Conservation (phyloP, 768 basidiomycete genomes). For the Serendipita sp. region DNA sequence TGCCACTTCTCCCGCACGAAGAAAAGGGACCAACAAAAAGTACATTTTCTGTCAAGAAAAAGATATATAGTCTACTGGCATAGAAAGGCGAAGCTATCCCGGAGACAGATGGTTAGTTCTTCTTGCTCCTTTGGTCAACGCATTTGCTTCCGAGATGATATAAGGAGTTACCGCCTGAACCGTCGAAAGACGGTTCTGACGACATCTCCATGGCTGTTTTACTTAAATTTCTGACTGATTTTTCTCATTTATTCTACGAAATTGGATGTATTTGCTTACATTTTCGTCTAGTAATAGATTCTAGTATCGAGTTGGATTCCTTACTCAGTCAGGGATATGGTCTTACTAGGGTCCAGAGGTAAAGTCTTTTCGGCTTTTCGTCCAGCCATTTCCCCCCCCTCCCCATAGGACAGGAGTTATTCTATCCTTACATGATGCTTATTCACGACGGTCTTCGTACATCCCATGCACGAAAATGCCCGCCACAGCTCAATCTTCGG, state of each 20-base stretch:
- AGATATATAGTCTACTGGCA: too few species aligned
- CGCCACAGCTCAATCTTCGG: background rate
- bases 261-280: background rate
- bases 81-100: background rate
- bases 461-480: background rate
- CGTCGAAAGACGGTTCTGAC: background rate
- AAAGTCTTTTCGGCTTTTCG: too few species aligned
- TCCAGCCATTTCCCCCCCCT: too few species aligned
- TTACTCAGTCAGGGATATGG: background rate
- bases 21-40: background rate
- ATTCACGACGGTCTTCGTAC: constrained; percentile 1
- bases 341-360: too few species aligned
- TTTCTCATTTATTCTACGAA: background rate
- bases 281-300: background rate
- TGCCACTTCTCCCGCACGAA: background rate
- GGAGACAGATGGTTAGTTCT: background rate
- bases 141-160: background rate
- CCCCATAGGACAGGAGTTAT: background rate
- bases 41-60: background rate
- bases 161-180: background rate
- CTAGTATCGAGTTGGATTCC: too few species aligned
- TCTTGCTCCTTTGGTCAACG: too few species aligned
- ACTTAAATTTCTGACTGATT: background rate
- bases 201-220: constrained; percentile 4
- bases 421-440: background rate